A percentile compares a stretch with the other conserved stretches of the same genome.
These are phyloP conservation scores for Ceratobasidium sp. DNA, from an alignment of 1,284 basidiomycete genomes.

Conservation along the genomic window DNA sequence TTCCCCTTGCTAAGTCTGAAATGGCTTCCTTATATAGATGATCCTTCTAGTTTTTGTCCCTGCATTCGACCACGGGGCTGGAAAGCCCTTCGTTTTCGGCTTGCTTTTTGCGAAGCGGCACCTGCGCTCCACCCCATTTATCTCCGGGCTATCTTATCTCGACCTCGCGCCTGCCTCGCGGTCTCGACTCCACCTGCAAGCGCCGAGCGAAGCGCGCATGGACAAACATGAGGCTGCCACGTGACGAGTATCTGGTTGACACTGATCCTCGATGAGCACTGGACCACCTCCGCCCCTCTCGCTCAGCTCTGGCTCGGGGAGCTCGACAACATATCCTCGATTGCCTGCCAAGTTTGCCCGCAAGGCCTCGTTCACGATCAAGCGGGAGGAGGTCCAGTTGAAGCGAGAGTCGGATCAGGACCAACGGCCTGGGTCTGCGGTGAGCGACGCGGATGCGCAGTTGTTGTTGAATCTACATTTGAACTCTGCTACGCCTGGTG, in stretches of 20 bases:
- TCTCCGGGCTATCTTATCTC: no score
- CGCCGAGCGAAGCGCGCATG: background rate
- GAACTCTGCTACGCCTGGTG: background rate
- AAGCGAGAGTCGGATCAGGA: background rate
- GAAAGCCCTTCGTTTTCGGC: no score
- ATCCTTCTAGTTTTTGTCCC: no score
- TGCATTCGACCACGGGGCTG: no score
- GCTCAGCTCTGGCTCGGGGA: background rate
- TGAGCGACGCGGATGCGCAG: constrained; percentile 24
- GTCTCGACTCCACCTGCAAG: no score
- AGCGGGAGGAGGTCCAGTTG: constrained; percentile 12
- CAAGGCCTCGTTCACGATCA: constrained; percentile 3
- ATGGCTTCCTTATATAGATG: no score
- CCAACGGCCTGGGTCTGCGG: background rate
- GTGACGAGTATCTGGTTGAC: constrained; percentile 22
- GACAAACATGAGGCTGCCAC: constrained; percentile 25
- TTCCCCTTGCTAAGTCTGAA: no score
- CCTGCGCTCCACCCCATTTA: no score
- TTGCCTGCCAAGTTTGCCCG: background rate
- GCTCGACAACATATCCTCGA: background rate
- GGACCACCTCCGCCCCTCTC: background rate
- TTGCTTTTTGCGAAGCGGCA: no score
- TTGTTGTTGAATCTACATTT: constrained; percentile 4
- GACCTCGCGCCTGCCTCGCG: no score
- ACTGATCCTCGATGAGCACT: constrained; percentile 43